These are phyloP conservation scores for Mortierella sp. DNA, from an alignment of 371 early-diverging fungal genomes.

Conservation along the genomic window DNA sequence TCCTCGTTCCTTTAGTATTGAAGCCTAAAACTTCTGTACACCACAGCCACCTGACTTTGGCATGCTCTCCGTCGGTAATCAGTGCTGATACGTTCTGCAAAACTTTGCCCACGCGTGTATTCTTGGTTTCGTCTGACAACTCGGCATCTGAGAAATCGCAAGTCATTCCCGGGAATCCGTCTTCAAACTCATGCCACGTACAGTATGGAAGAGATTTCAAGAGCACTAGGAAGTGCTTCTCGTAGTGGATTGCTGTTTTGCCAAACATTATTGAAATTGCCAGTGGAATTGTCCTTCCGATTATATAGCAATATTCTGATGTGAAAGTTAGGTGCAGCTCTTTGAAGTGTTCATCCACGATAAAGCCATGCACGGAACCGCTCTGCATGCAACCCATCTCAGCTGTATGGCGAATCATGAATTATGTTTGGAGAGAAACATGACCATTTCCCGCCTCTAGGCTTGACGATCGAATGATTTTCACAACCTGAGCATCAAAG, in stretches of 20 bases:
- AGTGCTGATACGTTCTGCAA: not conserved
- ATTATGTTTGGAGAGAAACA: conserved; percentile 7
- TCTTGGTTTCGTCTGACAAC: not conserved
- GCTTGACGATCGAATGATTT: not conserved
- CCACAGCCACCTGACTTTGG: conserved; percentile 19
- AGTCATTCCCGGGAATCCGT: conserved; percentile 18
- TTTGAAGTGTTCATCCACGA: not conserved
- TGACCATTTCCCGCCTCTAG: not conserved
- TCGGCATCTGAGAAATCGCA: conserved; percentile 30
- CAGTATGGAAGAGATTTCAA: conserved; percentile 5
- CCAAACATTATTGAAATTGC: conserved; percentile 21
- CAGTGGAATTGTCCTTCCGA: conserved; percentile 16
- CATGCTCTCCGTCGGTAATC: not conserved
- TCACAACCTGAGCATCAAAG: too few species aligned
- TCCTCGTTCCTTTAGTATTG: not conserved
- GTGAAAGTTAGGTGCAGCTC: conserved; percentile 18
- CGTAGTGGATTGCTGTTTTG: conserved; percentile 13
- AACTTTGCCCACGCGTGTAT: not conserved
- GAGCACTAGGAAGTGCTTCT: conserved; percentile 14
- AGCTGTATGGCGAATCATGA: not conserved
- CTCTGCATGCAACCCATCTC: conserved; percentile 6
- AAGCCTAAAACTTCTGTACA: conserved; percentile 4
- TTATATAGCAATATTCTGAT: conserved; percentile 1
- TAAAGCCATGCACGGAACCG: conserved; percentile 15
- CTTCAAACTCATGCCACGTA: conserved; percentile 13